Evolutionary conservation across 352 stramenopile species (phyloP).

Genomic region (Phytopythium delawarense): DNA sequence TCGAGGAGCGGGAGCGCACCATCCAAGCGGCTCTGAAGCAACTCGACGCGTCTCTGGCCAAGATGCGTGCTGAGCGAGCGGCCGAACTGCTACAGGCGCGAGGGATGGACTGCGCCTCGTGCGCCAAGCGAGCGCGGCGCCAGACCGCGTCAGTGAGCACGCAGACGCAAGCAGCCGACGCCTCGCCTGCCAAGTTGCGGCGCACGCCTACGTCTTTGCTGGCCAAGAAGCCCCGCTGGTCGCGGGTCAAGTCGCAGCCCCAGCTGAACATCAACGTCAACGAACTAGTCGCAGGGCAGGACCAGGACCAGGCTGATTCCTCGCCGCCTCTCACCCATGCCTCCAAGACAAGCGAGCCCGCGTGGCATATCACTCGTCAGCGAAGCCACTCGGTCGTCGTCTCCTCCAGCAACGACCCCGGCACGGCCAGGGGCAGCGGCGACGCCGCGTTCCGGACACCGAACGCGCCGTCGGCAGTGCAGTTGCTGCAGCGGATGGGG

Average conservation of each 20-base stretch:
- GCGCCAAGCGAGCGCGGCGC: not conserved
- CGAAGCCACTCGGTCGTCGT: not conserved
- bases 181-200: not conserved
- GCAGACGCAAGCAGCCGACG: not conserved
- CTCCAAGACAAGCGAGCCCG: not conserved
- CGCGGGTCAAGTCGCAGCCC: constrained; percentile 2
- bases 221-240: not conserved
- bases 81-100: not conserved
- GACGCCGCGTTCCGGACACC: not conserved
- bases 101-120: not conserved
- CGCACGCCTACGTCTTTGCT: not conserved
- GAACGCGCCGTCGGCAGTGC: not conserved
- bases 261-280: not conserved
- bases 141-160: not conserved
- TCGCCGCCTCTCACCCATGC: not conserved
- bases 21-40: constrained; percentile 18
- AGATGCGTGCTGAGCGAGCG: constrained; percentile 5
- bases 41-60: constrained; percentile 13
- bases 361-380: not conserved
- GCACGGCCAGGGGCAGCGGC: not conserved
- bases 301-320: not conserved
- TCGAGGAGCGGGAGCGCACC: constrained; percentile 18
- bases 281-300: not conserved
- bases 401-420: not conserved
- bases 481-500: constrained; percentile 17